phyloP scores from a whole-genome alignment of 345 rosid species.

The Murraya paniculata region DNA sequence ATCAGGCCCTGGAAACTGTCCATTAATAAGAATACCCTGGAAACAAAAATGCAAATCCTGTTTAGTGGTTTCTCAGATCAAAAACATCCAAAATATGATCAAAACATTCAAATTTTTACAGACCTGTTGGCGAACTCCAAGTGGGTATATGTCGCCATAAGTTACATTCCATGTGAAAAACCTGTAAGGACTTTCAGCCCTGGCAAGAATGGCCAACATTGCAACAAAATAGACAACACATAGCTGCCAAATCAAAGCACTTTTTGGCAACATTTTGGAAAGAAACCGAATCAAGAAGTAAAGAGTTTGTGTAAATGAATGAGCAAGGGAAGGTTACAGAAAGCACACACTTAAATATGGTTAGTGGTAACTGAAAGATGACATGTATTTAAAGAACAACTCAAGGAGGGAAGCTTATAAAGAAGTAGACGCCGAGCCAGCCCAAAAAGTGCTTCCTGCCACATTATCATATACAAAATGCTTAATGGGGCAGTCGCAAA shows the following conservation, averaged over 20 bases:
- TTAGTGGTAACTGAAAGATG: slow-evolving; percentile 19
- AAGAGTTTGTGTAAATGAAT: not conserved
- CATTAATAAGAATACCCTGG: slow-evolving; percentile 92
- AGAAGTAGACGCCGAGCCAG: not conserved
- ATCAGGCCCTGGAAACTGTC: slow-evolving; percentile 94
- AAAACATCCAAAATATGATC: not conserved
- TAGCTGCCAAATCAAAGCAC: not conserved
- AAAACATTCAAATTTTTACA: not conserved
- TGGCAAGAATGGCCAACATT: slow-evolving; percentile 24
- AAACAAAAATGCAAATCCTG: not conserved
- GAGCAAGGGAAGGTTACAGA: not conserved
- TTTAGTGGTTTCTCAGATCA: not conserved
- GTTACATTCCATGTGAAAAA: slow-evolving; percentile 80
- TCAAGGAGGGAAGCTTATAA: not conserved
- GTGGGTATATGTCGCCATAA: slow-evolving; percentile 75
- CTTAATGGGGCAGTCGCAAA: not conserved
- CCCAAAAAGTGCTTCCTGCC: not conserved
- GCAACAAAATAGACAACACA: not conserved
- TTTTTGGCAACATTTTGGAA: not conserved
- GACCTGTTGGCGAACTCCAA: slow-evolving; percentile 78
- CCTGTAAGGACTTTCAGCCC: slow-evolving; percentile 65
- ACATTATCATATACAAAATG: not conserved
- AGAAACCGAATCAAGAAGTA: not conserved
- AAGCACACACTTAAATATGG: not conserved
- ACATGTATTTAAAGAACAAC: slow-evolving; percentile 14